Evolutionary conservation across 78 protist genomes (phyloP), one percentile per base, ranked within the genome.

Genomic region (Blattamonas nauphoetae): DNA sequence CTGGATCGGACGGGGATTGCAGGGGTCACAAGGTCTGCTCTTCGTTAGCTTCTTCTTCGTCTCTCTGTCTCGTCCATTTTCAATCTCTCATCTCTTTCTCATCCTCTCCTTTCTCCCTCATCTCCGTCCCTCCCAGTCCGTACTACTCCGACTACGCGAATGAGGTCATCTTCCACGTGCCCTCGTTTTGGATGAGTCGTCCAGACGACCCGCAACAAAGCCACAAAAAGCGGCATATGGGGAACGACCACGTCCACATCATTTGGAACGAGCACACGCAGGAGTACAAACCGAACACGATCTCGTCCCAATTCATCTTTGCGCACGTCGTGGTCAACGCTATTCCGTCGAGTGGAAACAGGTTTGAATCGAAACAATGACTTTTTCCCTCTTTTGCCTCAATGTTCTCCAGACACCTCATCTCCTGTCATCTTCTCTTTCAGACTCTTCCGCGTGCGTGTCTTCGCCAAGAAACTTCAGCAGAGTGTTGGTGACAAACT

Each of bases 131-230:
- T 35, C 2, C 1, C 1, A 1, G 92, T 5, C 85, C 87, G 41
- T 90, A 87, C 43, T 90, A 80, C 83, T 1, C 90, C 33, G 89
- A 5, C 85, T 3, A 46, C 78, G 3, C 2, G 3, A 3, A 2
- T 6, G 93, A 91, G 86, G 33, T 90, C 6, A 90, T 90, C n/a
- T 91, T 64, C 81, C 93, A 91, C 36, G 93, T 90, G 32, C 92
- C 91, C 1, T 86, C 93, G 36, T 2, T 21, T 38, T 90, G 89
- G 93, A n/a, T n/a, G n/a, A n/a, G n/a, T n/a, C 93, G 91, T 33
- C 34, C 88, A 33, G 45, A 77, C 77, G 85, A 11, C 29, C 63
- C 64, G 64, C 5, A 5, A 5, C 91, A 90, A 29, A 91, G 85
- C 85, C 90, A 89, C 55, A 88, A 89, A 81, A 91, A 91, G 64